Percentiles rank a stretch among this genome's conserved stretches.
These are phyloP conservation scores for Penicillium sp. DNA, from an alignment of 2,329 filamentous ascomycete species.

Conservation along the genomic window DNA sequence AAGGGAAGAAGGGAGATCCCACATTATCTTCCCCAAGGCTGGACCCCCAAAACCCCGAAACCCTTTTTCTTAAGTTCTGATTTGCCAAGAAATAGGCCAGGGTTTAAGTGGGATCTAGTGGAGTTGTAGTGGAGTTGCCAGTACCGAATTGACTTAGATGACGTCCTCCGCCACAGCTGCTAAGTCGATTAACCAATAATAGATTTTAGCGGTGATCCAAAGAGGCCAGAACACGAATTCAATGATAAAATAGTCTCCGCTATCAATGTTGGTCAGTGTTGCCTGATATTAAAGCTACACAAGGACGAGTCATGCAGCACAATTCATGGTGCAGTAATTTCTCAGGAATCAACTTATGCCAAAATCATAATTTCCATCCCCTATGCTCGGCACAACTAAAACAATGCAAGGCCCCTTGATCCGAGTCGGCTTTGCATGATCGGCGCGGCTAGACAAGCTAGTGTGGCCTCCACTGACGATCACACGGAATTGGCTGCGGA, in stretches of 20 bases:
- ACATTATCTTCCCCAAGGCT: neutral
- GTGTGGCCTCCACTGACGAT: neutral
- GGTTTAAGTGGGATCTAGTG: neutral
- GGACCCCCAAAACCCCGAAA: neutral
- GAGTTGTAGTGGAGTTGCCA: neutral
- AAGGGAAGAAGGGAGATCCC: neutral
- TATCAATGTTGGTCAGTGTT: neutral
- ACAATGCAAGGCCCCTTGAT: neutral
- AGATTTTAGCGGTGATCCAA: neutral
- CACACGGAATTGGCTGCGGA: neutral
- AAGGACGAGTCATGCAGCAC: neutral
- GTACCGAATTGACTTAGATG: neutral
- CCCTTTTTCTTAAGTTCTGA: neutral
- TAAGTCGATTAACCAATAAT: slow-evolving; percentile 13
- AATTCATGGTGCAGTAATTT: too few species aligned
- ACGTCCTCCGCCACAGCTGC: slow-evolving; percentile 4
- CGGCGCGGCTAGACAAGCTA: neutral
- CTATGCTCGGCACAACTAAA: neutral
- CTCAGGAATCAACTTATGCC: too few species aligned
- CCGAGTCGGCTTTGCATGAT: neutral
- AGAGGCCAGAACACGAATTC: neutral
- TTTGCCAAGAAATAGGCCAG: neutral
- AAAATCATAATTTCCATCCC: neutral
- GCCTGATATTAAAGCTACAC: neutral
- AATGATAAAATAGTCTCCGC: neutral